Evolutionary conservation across 1,284 basidiomycete genomes (phyloP).

Genomic region (Ganoderma boninense): DNA sequence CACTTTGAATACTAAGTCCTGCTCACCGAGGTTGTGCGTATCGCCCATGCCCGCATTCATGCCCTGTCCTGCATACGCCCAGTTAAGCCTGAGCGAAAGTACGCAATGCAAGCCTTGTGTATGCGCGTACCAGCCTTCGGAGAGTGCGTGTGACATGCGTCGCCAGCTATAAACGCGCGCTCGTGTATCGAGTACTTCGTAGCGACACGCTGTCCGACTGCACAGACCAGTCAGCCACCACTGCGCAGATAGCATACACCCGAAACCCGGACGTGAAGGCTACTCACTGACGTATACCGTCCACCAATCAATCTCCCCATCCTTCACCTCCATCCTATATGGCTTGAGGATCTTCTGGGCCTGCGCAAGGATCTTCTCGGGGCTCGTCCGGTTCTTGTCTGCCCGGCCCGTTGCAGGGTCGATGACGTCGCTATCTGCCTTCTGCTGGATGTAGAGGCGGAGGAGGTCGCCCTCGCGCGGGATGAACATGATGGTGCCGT

Average conservation of each 20-base stretch:
- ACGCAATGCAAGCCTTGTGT: neutral
- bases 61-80: conserved; percentile 58
- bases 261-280: neutral
- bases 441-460: conserved; percentile 82
- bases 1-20: neutral
- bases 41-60: conserved; percentile 87
- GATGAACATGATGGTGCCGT: conserved; percentile 73
- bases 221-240: neutral
- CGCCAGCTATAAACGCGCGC: conserved; percentile 83
- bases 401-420: conserved; percentile 62
- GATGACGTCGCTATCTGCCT: conserved; percentile 59
- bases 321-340: conserved; percentile 65
- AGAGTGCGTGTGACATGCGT: conserved; percentile 87
- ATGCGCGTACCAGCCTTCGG: conserved; percentile 59
- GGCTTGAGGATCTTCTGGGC: conserved; percentile 75
- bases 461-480: conserved; percentile 79
- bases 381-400: conserved; percentile 67
- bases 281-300: conserved; percentile 70
- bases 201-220: conserved; percentile 81
- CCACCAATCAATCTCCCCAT: conserved; percentile 77
- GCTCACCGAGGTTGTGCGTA: conserved; percentile 75
- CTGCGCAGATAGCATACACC: too few relatives aligned
- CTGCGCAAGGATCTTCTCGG: conserved; percentile 69
- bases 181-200: conserved; percentile 71
- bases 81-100: neutral